Evolutionary conservation across 2,329 filamentous ascomycete genomes (phyloP), one percentile per base, ranked within the genome.

Genomic region (Botrytis cinerea): DNA sequence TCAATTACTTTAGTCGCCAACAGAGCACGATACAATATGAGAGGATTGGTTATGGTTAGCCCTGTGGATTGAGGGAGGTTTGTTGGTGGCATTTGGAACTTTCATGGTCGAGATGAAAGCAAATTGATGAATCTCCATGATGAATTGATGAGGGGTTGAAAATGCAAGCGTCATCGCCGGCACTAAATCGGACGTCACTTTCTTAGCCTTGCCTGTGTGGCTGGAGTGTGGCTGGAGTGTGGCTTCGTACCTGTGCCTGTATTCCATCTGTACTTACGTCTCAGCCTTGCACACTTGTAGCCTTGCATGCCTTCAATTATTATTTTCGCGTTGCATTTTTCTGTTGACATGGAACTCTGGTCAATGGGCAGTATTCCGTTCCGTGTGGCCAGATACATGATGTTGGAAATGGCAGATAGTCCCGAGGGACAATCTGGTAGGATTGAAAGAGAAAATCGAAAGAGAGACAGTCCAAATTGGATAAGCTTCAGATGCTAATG

Each of bases 21-120:
- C 22, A 94, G 84, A 35, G 91, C 87, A 73, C 92, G 88, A 81
- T 95, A 95, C 75, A 94, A 90, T 75, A 94, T 88, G 75, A 95
- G 84, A 5, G 92, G 93, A 79, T 95, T 94, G 4, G 89, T 90
- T 77, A 91, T 90, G 73, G 87, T 85, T 46, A 91, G 76, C 40
- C 78, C 82, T 46, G 87, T 87, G 20, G 85, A 78, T 46, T 83
- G 77, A 28, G 82, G 78, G 46, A 54, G 59, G 75, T 79, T 81
- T 45, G 75, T 63, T 82, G 84, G 73, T 75, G 78, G 78, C 80
- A 81, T 80, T 75, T 71, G 74, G 73, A 74, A 73, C 62, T 54
- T 63, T 68, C 70, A 70, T 71, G 35, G 43, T 64, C 45, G 48
- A 63, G 16, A 46, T 72, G 40, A 22, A 54, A 66, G 35, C 10